Percentiles rank a stretch among this genome's conserved stretches.
Evolutionary conservation across 1,139 yeast genomes (phyloP).

Genomic region (Taphrina flavorubra): DNA sequence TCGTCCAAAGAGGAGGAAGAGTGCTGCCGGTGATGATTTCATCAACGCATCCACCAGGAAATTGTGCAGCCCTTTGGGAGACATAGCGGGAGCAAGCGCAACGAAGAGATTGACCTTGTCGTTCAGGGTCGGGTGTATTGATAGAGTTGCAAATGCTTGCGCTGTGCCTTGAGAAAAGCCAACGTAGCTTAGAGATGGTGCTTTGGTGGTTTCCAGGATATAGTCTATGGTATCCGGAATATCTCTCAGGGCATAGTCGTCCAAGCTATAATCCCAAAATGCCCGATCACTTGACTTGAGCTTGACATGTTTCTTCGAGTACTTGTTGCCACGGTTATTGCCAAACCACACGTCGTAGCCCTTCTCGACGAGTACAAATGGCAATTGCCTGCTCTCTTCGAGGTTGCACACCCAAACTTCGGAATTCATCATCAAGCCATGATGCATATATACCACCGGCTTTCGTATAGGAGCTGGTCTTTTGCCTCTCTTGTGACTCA

Average conservation of each 20-base stretch:
- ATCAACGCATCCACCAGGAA: slow-evolving; percentile 75
- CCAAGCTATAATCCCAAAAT: slow-evolving; percentile 86
- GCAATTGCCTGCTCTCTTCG: slow-evolving; percentile 67
- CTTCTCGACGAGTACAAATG: slow-evolving; percentile 73
- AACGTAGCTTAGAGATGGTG: slow-evolving; percentile 63
- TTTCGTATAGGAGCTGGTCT: slow-evolving; percentile 52
- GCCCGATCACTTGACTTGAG: slow-evolving; percentile 56
- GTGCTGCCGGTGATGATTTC: slow-evolving; percentile 76
- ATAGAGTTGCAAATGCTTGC: slow-evolving; percentile 81
- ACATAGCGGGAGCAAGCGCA: slow-evolving; percentile 91
- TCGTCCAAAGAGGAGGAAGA: slow-evolving; percentile 76
- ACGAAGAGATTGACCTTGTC: slow-evolving; percentile 71
- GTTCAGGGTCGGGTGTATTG: slow-evolving; percentile 73
- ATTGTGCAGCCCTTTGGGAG: slow-evolving; percentile 84
- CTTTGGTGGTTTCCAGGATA: slow-evolving; percentile 59
- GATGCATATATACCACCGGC: slow-evolving; percentile 78
- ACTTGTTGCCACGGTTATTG: slow-evolving; percentile 87
- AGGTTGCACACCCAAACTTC: slow-evolving; percentile 80
- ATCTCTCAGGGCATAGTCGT: slow-evolving; percentile 82
- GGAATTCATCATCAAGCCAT: slow-evolving; percentile 87
- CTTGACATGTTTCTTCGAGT: slow-evolving; percentile 63
- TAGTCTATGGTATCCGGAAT: slow-evolving; percentile 77
- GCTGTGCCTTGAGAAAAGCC: slow-evolving; percentile 95
- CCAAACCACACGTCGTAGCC: slow-evolving; percentile 96
- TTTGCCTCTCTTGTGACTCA: slow-evolving; percentile 15